Conservation (phyloP, 257 asterid genomes). For the Capsicum chinense region DNA sequence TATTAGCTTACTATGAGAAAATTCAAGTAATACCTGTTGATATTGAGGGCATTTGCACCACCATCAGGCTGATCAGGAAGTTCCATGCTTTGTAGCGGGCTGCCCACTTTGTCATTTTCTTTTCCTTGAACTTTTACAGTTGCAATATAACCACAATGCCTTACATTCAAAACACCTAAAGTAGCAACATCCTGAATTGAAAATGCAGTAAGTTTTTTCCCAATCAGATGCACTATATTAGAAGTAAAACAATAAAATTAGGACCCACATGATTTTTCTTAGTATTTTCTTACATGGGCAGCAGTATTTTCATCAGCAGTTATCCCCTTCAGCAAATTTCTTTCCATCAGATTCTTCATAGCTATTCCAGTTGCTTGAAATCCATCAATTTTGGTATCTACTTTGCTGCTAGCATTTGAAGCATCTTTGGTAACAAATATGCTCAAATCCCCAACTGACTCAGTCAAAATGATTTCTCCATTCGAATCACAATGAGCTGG, state of each 20-base stretch:
- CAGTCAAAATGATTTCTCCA: constrained; percentile 48
- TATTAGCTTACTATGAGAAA: not conserved
- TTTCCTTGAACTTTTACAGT: constrained; percentile 79
- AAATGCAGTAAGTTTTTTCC: constrained; percentile 17
- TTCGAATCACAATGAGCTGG: constrained; percentile 47
- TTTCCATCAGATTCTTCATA: constrained; percentile 67
- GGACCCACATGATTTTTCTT: not conserved
- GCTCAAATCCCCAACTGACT: constrained; percentile 81
- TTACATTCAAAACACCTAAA: constrained; percentile 74
- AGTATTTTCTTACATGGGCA: constrained; percentile 72
- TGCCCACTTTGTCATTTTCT: constrained; percentile 47
- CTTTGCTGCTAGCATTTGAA: constrained; percentile 80
- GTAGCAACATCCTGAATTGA: constrained; percentile 82
- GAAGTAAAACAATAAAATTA: not conserved
- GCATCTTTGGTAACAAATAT: constrained; percentile 74
- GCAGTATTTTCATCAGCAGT: constrained; percentile 98
- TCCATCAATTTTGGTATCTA: constrained; percentile 93
- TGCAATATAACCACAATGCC: constrained; percentile 81
- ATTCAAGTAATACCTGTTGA: constrained; percentile 65
- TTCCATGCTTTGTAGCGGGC: constrained; percentile 59
- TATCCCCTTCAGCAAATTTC: constrained; percentile 93
- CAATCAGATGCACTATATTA: constrained; percentile 25
- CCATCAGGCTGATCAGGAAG: constrained; percentile 94
- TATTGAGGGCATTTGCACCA: constrained; percentile 96
- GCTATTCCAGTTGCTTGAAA: constrained; percentile 69